Evolutionary conservation across 208 protist species (phyloP).

Genomic region (Balamuthia mandrillaris): DNA sequence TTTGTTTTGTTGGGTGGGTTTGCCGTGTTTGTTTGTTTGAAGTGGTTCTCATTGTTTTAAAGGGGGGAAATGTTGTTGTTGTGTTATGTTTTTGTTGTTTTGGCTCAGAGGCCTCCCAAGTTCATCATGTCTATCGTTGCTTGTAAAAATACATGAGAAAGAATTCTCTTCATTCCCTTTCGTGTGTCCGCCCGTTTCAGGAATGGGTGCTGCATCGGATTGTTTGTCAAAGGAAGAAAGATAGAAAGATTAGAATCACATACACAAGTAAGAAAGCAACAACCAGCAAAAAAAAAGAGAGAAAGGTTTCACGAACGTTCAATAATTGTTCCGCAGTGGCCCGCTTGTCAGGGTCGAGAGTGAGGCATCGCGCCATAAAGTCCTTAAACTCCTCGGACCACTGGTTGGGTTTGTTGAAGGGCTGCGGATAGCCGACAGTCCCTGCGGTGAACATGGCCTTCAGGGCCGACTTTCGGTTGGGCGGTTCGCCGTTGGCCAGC

Average conservation of each 20-base stretch:
- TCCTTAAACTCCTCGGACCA: slow-evolving; percentile 39
- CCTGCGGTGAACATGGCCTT: slow-evolving; percentile 43
- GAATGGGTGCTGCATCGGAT: slow-evolving; percentile 49
- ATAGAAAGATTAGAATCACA: not conserved
- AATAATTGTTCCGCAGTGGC: slow-evolving; percentile 32
- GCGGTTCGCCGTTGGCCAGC: slow-evolving; percentile 40
- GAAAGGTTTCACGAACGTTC: not conserved
- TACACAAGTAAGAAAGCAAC: not conserved
- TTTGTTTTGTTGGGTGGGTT: too few species aligned
- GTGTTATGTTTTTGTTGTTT: too few species aligned
- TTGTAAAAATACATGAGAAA: slow-evolving; percentile 49
- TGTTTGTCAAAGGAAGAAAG: not conserved
- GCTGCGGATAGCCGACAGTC: slow-evolving; percentile 19
- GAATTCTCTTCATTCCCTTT: slow-evolving; percentile 54
- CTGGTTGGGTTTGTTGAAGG: slow-evolving; percentile 33
- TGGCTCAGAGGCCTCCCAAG: slow-evolving; percentile 16
- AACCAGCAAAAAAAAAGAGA: not conserved
- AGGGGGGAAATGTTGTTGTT: too few species aligned
- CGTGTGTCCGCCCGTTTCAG: slow-evolving; percentile 45
- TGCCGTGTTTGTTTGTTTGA: too few species aligned
- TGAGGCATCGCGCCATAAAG: slow-evolving; percentile 28
- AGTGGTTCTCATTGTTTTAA: too few species aligned
- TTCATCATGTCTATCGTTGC: slow-evolving; percentile 45
- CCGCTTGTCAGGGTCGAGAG: not conserved
- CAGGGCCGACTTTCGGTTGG: slow-evolving; percentile 41